These are phyloP conservation scores for Neolecta irregularis DNA, from an alignment of 1,139 yeast species.

Conservation along the genomic window DNA sequence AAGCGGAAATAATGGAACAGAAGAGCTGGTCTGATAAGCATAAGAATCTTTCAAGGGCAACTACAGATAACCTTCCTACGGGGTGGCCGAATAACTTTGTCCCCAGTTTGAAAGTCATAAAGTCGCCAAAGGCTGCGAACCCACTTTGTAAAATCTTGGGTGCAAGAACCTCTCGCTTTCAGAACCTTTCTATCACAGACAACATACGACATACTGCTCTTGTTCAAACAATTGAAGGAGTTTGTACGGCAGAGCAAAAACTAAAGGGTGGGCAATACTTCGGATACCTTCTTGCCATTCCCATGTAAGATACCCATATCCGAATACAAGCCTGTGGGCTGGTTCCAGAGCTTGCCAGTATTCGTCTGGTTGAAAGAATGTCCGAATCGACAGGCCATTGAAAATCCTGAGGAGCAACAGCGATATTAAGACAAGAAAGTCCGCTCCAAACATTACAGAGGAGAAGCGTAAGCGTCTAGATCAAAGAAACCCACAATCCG, in stretches of 20 bases:
- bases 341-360: constrained; percentile 88
- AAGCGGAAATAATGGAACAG: constrained; percentile 53
- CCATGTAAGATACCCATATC: constrained; percentile 84
- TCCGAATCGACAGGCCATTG: constrained; percentile 47
- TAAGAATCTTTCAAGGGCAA: not conserved
- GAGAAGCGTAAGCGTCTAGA: no score
- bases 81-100: constrained; percentile 20
- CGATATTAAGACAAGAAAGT: not conserved
- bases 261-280: constrained; percentile 62
- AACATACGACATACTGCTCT: constrained; percentile 26
- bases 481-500: no score
- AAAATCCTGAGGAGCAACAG: constrained; percentile 16
- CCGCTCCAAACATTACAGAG: no score
- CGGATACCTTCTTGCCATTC: constrained; percentile 74
- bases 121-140: constrained; percentile 61
- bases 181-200: not conserved
- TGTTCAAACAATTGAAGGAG: constrained; percentile 21
- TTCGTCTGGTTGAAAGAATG: constrained; percentile 94
- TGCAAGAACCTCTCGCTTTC: constrained; percentile 16
- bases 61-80: constrained; percentile 6
- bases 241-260: constrained; percentile 37
- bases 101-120: constrained; percentile 15
- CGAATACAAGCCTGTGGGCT: constrained; percentile 60
- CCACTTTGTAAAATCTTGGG: constrained; percentile 62
- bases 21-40: constrained; percentile 11